Conservation (phyloP, 1,284 basidiomycete genomes). For the Ustilago curta region DNA sequence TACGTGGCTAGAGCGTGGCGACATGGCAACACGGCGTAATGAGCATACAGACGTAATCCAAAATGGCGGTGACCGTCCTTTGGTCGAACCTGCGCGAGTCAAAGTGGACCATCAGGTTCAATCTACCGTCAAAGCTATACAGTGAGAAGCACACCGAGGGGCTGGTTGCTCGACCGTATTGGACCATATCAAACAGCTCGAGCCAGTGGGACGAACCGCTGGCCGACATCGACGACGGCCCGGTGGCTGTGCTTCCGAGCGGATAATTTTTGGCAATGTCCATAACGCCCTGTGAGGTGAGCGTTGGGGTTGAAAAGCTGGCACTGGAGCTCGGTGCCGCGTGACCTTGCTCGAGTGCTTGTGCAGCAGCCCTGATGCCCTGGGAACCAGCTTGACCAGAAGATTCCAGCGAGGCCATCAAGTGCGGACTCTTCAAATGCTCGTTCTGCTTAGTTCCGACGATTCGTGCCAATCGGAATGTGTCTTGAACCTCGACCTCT, state of each 20-base stretch:
- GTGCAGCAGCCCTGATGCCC: not conserved
- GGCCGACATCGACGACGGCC: not conserved
- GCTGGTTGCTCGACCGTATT: not conserved
- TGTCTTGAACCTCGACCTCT: not conserved
- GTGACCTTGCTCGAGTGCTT: not conserved
- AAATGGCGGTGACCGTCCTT: not conserved
- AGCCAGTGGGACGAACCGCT: not conserved
- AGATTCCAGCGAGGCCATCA: not conserved
- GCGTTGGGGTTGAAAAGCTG: slow-evolving; percentile 1
- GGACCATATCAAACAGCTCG: not conserved
- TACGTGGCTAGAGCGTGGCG: not conserved
- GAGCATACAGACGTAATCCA: not conserved
- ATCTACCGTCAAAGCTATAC: not conserved
- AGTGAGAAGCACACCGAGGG: slow-evolving; percentile 1
- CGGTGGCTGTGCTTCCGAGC: not conserved
- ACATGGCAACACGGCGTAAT: not conserved
- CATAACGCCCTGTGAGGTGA: not conserved
- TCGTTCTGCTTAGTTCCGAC: not conserved
- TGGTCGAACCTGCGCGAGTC: not conserved
- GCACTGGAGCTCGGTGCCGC: not conserved
- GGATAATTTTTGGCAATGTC: slow-evolving; percentile 1
- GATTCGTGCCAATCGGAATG: not conserved
- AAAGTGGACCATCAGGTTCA: not conserved
- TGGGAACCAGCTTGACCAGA: not conserved
- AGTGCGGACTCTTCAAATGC: not conserved